These are phyloP conservation scores for Herpetomonas tarakana DNA, from an alignment of 208 protist genomes.

Conservation along the genomic window DNA sequence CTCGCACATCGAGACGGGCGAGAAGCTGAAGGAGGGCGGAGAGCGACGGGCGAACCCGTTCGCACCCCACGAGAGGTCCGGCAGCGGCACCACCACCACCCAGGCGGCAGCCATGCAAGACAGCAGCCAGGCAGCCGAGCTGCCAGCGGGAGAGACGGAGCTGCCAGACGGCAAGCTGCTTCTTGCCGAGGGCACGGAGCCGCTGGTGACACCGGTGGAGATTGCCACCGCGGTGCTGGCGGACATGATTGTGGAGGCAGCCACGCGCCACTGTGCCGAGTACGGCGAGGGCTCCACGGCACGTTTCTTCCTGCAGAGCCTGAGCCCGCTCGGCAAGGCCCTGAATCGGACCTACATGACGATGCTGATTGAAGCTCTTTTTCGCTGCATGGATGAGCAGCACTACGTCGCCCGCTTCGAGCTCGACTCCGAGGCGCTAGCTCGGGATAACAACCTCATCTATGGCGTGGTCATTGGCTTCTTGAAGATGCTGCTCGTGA, in stretches of 20 bases:
- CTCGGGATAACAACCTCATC: conserved; percentile 1
- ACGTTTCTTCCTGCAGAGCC: conserved; percentile 46
- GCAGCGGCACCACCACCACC: too few species aligned
- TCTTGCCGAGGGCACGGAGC: conserved; percentile 2
- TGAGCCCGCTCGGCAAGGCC: conserved; percentile 33
- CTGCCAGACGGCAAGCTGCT: neutral
- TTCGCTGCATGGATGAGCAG: conserved; percentile 58
- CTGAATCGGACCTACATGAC: conserved; percentile 36
- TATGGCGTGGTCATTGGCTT: conserved; percentile 54
- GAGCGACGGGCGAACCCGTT: too few species aligned
- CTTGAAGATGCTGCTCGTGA: conserved; percentile 62
- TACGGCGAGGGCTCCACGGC: conserved; percentile 70
- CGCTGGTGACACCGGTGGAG: conserved; percentile 28
- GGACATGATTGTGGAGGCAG: conserved; percentile 60
- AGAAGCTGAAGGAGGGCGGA: too few species aligned
- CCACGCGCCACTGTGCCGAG: conserved; percentile 32
- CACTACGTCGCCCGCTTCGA: conserved; percentile 44
- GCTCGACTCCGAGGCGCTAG: neutral
- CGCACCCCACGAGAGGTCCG: too few species aligned
- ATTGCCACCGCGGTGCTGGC: conserved; percentile 55
- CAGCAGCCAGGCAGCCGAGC: neutral
- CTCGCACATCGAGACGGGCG: too few species aligned
- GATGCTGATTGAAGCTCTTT: conserved; percentile 47
- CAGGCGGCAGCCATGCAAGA: too few species aligned
- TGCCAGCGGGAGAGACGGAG: neutral